These are phyloP conservation scores for Gynochthodes officinalis DNA, from an alignment of 257 asterid genomes.

Conservation along the genomic window DNA sequence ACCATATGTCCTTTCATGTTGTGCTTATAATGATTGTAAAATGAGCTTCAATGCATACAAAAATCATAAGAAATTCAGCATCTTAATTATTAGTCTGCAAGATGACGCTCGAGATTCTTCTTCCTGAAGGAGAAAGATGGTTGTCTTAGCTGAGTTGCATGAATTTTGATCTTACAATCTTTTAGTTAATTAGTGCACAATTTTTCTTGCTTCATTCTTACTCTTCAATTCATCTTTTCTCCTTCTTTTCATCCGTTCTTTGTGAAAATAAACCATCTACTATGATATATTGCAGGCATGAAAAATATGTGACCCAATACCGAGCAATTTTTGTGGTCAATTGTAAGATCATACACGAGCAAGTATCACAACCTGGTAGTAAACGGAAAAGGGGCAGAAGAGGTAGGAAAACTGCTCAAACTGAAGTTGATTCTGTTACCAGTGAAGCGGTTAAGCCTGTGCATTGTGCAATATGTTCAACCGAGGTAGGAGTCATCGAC, in stretches of 20 bases:
- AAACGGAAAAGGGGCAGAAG: constrained; percentile 58
- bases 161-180: background rate
- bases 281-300: constrained; percentile 60
- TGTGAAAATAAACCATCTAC: background rate
- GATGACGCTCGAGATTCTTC: background rate
- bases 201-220: background rate
- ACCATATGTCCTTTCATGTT: background rate
- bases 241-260: background rate
- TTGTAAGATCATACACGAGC: constrained; percentile 53
- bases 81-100: background rate
- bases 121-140: background rate
- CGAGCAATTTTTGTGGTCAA: constrained; percentile 80
- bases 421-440: constrained; percentile 22
- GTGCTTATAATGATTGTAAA: background rate
- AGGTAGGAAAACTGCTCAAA: constrained; percentile 14
- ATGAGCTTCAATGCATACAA: too few relatives aligned
- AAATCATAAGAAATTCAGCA: background rate
- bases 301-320: constrained; percentile 65
- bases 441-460: constrained; percentile 45
- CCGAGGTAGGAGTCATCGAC: constrained; percentile 77
- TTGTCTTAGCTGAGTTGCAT: background rate
- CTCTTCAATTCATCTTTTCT: background rate
- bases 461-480: constrained; percentile 74
- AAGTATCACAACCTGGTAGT: constrained; percentile 46
- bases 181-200: background rate